phyloP scores from a whole-genome alignment of 495 filamentous ascomycete genomes.

The Neurospora tetrasperma region DNA sequence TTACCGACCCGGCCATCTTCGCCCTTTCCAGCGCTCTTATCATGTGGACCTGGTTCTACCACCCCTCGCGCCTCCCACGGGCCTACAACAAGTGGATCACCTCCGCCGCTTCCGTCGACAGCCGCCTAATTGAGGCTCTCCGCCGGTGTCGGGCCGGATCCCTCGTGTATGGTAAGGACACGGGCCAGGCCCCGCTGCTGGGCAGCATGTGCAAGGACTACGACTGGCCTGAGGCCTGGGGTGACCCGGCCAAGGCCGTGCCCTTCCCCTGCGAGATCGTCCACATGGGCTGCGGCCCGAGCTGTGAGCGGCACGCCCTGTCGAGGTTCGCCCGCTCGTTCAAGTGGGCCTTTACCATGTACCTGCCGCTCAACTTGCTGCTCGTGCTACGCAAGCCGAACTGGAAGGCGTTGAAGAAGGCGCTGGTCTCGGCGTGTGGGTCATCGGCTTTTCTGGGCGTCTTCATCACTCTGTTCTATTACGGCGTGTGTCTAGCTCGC shows the following conservation, averaged over 20 bases:
- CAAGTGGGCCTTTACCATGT: conserved; percentile 65
- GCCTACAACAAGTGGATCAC: conserved; percentile 83
- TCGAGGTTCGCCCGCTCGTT: conserved; percentile 63
- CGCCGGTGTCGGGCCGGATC: conserved; percentile 51
- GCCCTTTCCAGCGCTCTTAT: conserved; percentile 65
- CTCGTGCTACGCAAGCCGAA: conserved; percentile 50
- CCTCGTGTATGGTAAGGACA: conserved; percentile 70
- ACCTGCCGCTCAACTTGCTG: conserved; percentile 66
- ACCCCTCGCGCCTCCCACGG: conserved; percentile 54
- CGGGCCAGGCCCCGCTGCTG: conserved; percentile 60
- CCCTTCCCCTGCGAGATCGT: conserved; percentile 85
- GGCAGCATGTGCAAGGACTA: conserved; percentile 68
- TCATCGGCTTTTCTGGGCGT: conserved; percentile 76
- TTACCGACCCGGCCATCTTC: conserved; percentile 65
- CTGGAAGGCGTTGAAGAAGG: conserved; percentile 27
- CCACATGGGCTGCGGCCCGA: conserved; percentile 68
- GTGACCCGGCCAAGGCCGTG: conserved; percentile 60
- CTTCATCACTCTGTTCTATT: conserved; percentile 80
- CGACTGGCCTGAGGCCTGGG: conserved; percentile 57
- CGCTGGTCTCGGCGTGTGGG: conserved; percentile 51
- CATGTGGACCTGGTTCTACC: conserved; percentile 89
- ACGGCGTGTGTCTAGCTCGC: conserved; percentile 73
- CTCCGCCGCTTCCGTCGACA: conserved; percentile 68
- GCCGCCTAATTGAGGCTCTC: conserved; percentile 64
- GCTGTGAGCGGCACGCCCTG: conserved; percentile 69